phyloP scores from a whole-genome alignment of 345 rosid species.

The Gossypium herbaceum region DNA sequence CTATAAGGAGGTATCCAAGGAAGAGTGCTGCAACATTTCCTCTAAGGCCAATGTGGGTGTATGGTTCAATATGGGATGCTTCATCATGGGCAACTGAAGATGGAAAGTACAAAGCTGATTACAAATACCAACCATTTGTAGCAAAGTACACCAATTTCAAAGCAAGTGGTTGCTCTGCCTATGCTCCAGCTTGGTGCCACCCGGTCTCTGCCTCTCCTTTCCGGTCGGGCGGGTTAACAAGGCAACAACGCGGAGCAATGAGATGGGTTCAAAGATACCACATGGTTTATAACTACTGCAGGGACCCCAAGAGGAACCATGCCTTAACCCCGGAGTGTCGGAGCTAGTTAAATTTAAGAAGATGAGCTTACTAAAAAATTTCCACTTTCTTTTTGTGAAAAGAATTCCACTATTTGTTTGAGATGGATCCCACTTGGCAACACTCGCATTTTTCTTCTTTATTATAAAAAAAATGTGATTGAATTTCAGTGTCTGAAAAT shows the following conservation, averaged over 20 bases:
- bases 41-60: constrained; percentile 88
- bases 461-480: constrained; percentile 6
- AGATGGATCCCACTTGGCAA: constrained; percentile 24
- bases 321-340: constrained; percentile 84
- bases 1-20: constrained; percentile 83
- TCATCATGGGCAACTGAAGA: constrained; percentile 97
- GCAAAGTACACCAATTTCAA: constrained; percentile 70
- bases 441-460: background rate
- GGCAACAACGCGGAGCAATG: constrained; percentile 64
- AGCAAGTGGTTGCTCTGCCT: constrained; percentile 77
- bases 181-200: constrained; percentile 51
- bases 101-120: constrained; percentile 92
- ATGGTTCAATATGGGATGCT: constrained; percentile 99
- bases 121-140: constrained; percentile 79
- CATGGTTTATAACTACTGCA: constrained; percentile 75
- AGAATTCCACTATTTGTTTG: constrained; percentile 13
- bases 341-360: constrained; percentile 15
- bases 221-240: constrained; percentile 63
- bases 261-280: constrained; percentile 69
- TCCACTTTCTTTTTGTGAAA: background rate
- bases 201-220: constrained; percentile 66
- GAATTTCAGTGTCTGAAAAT: constrained; percentile 5
- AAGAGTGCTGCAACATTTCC: constrained; percentile 79
- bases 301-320: constrained; percentile 72
- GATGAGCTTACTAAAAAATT: background rate